Evolutionary conservation across 192 early-diverging fungal species (phyloP).

Genomic region (Coemansia sp.): DNA sequence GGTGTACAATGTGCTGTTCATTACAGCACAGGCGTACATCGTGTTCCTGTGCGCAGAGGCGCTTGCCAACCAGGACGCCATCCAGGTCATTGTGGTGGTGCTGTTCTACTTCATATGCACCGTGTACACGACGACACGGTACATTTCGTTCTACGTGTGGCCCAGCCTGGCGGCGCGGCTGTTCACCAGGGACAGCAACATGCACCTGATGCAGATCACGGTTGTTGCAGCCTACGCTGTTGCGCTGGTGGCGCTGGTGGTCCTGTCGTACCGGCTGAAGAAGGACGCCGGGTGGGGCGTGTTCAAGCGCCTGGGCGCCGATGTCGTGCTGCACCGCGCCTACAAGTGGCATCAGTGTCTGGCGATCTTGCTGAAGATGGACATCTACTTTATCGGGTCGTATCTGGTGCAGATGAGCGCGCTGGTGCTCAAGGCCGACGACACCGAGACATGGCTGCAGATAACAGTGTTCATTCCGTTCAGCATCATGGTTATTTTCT

Average conservation of each 20-base stretch:
- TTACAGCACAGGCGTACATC: conserved; percentile 45
- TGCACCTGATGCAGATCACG: conserved; percentile 39
- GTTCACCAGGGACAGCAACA: conserved; percentile 38
- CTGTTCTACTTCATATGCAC: conserved; percentile 46
- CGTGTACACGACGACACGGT: conserved; percentile 26
- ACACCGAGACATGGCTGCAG: conserved; percentile 46
- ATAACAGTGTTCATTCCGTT: conserved; percentile 45
- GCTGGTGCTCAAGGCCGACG: conserved; percentile 54
- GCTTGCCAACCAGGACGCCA: conserved; percentile 35
- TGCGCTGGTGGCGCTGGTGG: conserved; percentile 26
- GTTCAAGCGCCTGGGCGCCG: conserved; percentile 53
- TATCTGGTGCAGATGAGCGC: conserved; percentile 58
- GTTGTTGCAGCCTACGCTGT: conserved; percentile 30
- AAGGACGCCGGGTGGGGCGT: conserved; percentile 53
- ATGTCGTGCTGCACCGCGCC: conserved; percentile 50
- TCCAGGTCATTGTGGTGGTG: conserved; percentile 47
- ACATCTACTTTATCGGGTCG: conserved; percentile 51
- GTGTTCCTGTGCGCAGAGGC: conserved; percentile 47
- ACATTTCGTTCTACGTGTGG: conserved; percentile 34
- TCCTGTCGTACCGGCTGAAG: conserved; percentile 54
- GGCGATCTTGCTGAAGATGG: conserved; percentile 46
- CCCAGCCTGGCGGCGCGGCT: conserved; percentile 41
- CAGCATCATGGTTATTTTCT: conserved; percentile 29
- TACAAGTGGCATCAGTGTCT: conserved; percentile 46
- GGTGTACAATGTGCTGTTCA: conserved; percentile 53